These are phyloP conservation scores for Batrachochytrium dendrobatidis DNA, from an alignment of 371 early-diverging fungal genomes.

Conservation along the genomic window DNA sequence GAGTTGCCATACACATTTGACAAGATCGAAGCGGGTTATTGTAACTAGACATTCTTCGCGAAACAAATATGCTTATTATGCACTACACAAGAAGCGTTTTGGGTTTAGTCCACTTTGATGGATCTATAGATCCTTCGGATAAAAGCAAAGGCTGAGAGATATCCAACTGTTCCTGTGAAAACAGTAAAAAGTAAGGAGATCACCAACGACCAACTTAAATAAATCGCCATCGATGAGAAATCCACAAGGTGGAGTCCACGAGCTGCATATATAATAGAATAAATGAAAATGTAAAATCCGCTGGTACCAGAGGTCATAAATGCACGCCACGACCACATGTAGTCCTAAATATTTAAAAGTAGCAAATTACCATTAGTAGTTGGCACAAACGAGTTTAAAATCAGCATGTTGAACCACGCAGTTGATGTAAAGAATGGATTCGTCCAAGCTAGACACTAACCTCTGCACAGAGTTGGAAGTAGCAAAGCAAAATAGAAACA, in stretches of 20 bases:
- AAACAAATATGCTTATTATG: too few species aligned
- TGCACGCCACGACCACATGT: conserved; percentile 77
- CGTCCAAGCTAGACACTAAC: conserved; percentile 3
- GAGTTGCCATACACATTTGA: too few species aligned
- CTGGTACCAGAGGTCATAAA: conserved; percentile 81
- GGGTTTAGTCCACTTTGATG: conserved; percentile 47
- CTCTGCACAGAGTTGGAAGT: conserved; percentile 82
- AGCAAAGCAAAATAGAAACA: conserved; percentile 72
- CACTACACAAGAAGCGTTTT: neutral
- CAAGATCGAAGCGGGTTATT: too few species aligned
- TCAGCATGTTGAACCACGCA: conserved; percentile 8
- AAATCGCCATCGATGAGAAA: conserved; percentile 69
- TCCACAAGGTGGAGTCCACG: conserved; percentile 60
- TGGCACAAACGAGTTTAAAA: conserved; percentile 39
- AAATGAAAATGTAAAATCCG: conserved; percentile 78
- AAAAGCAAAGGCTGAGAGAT: neutral
- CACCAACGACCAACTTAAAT: conserved; percentile 77
- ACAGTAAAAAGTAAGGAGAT: conserved; percentile 62
- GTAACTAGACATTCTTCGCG: too few species aligned
- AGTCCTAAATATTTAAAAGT: neutral
- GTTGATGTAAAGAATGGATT: conserved; percentile 1
- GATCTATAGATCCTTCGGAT: neutral
- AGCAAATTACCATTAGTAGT: conserved; percentile 49
- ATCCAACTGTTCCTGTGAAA: conserved; percentile 24
- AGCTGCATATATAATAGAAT: conserved; percentile 71